Evolutionary conservation across 2,329 filamentous ascomycete genomes (phyloP).

Genomic region (Chaetomium sp.): DNA sequence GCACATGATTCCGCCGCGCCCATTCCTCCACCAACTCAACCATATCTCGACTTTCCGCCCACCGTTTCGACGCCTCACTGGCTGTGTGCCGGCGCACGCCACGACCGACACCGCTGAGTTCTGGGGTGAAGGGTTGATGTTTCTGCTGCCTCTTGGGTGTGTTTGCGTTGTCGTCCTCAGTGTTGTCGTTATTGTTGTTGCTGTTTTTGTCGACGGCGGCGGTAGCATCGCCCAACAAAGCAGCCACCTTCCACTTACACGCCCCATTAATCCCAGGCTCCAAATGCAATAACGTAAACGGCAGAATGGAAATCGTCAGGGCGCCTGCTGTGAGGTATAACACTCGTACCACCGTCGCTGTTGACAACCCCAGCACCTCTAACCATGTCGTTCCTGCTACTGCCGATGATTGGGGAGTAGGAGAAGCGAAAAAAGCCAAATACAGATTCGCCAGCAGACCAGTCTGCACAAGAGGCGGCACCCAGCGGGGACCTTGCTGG

Average conservation of each 20-base stretch:
- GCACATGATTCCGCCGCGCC: constrained; percentile 14
- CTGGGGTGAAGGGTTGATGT: not conserved
- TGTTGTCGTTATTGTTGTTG: too few relatives aligned
- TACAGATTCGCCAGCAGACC: constrained; percentile 11
- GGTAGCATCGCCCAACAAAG: not conserved
- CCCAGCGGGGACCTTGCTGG: constrained; percentile 18
- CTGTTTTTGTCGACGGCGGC: too few relatives aligned
- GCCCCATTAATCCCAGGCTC: constrained; percentile 22
- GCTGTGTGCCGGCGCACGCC: constrained; percentile 8
- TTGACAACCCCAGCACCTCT: not conserved
- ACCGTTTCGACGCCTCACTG: not conserved
- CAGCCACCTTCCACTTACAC: constrained; percentile 19
- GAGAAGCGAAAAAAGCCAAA: constrained; percentile 5
- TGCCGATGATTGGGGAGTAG: not conserved
- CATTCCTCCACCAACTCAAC: constrained; percentile 13
- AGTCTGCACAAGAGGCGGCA: constrained; percentile 9
- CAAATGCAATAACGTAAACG: constrained; percentile 15
- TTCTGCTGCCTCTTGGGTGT: too few relatives aligned
- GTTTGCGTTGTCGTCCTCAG: too few relatives aligned
- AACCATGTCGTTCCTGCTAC: not conserved
- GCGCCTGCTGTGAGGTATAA: constrained; percentile 1
- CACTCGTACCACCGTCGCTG: not conserved
- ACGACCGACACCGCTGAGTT: not conserved
- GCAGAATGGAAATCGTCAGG: constrained; percentile 10
- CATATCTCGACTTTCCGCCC: constrained; percentile 14